A percentile compares a stretch with the other conserved stretches of the same genome.
These are phyloP conservation scores for Artemisia tridentata DNA, from an alignment of 129 eudicot genomes.

Conservation along the genomic window DNA sequence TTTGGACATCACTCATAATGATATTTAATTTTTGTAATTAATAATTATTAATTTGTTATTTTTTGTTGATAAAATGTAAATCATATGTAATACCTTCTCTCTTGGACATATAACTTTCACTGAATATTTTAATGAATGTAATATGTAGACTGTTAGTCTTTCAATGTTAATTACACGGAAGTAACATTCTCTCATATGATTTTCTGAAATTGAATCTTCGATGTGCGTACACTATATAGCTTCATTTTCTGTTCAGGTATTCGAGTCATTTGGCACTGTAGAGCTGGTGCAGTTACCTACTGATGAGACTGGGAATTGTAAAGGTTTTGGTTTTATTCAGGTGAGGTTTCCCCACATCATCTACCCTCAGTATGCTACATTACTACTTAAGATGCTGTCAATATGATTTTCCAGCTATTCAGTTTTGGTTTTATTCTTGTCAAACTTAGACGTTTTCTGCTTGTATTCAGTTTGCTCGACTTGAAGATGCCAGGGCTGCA, in stretches of 20 bases:
- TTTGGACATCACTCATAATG: neutral
- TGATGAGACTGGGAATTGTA: conserved; percentile 76
- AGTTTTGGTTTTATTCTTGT: neutral
- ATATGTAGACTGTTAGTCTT: neutral
- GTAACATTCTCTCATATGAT: neutral
- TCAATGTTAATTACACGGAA: neutral
- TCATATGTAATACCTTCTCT: neutral
- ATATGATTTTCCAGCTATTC: neutral
- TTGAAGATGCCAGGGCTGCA: conserved; percentile 85
- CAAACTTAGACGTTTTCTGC: conserved; percentile 8
- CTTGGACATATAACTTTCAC: neutral
- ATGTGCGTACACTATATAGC: neutral
- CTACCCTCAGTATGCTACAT: neutral
- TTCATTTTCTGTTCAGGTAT: conserved; percentile 49
- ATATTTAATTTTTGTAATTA: neutral
- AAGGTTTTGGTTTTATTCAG: conserved; percentile 95
- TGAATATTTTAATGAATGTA: conserved; percentile 12
- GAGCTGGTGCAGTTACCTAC: conserved; percentile 91
- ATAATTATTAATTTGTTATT: neutral
- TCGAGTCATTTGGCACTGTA: conserved; percentile 85
- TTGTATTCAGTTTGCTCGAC: conserved; percentile 67
- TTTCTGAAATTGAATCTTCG: neutral
- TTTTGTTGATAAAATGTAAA: neutral
- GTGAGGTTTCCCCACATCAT: conserved; percentile 31
- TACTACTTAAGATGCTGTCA: conserved; percentile 1